Base-by-base conservation (phyloP, 768 basidiomycete genomes). In the Cyathus striatus region DNA sequence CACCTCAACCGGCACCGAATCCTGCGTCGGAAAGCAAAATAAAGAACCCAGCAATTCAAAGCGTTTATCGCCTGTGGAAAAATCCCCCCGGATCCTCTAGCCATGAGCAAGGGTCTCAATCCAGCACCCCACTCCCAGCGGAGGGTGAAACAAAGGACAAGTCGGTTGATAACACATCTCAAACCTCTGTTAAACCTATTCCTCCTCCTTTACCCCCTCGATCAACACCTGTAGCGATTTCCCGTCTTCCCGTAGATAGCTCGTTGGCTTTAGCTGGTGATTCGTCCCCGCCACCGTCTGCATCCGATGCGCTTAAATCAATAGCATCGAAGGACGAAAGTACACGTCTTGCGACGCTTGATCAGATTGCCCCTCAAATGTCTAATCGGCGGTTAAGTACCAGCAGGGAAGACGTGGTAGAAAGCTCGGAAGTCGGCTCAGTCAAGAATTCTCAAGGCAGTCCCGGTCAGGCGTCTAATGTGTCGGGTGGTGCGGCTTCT, bases 21-120 rank as follows among this genome's bases (percentile, higher is more conserved):
- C 51, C 60, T 6, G 35, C 59, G 6, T 47, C 65, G 7, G 70
- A 74, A 17, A 61, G 59, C 40, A 66, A 69, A 54, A 49, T 64
- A 18, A 77, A 76, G 58, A 70, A 72, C 38, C 75, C 77, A 6
- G 75, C 78, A 17, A 78, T 86, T 24, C 80, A 80, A 58, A 77
- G 70, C 45, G 74, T 90, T 45, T 88, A 88, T 57, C 78, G 85
- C 9, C 66, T 91, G 41, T 88, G 84, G 81, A 86, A 86, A 54
- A 75, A 66, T 37, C 76, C 79, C 12, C 25, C 34, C 46, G 18
- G 36, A 40, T 13, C 27, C 45, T 14, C 41, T 43, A 5, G 61
- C 60, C 38, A 48, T 45, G 22, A 55, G 60, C 44, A 55, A 53
- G 7, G 65, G 62, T 36, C 59, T 65, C 24, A 46, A 43, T 0